Evolutionary conservation across 495 filamentous ascomycete species (phyloP), one percentile per base, ranked within the genome.

Genomic region (Penicillium subrubescens): DNA sequence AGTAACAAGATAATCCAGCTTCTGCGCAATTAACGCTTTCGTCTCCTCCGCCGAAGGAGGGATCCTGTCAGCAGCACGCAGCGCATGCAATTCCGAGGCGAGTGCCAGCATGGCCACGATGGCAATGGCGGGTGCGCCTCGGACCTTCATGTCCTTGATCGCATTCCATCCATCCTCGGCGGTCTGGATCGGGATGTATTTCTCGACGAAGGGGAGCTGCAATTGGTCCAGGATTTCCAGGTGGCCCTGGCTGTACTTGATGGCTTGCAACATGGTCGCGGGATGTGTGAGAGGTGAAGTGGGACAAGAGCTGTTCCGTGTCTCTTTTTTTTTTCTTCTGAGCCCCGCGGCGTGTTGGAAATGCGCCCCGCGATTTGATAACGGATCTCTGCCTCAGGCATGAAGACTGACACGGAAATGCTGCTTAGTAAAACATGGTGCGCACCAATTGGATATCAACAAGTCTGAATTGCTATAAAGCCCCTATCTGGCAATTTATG

Each of bases 91-190:
- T 51, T 82, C 80, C 14, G 95, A 89, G 7, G 91, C 92, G 35
- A 97, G 86, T 7, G 90, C 88, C 39, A 99, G 86, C 8, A 92
- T 92, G 27, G 96, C 95, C 17, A 99, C 95, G 58, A 99, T 97
- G 37, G 96, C 95, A 71, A 99, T 99, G 44, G 96, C 95, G 21
- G 95, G 95, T 14, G 95, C 95, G 33, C 95, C 92, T 75, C 93
- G 86, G 25, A 97, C 94, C 61, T 92, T 87, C 95, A 99, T 99
- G 21, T 91, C 84, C 73, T 90, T 91, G 74, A 99, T 99, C 55
- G 92, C 92, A 74, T 93, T 85, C 84, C 93, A 98, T 17, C 90
- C 95, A 78, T 97, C 91, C 66, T 93, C 84, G 66, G 87, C 85
- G 14, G 88, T 90, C 15, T 75, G 80, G 55, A 99, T 87, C 41